Evolutionary conservation across 495 filamentous ascomycete genomes (phyloP).

Genomic region (Podospora appendiculata): DNA sequence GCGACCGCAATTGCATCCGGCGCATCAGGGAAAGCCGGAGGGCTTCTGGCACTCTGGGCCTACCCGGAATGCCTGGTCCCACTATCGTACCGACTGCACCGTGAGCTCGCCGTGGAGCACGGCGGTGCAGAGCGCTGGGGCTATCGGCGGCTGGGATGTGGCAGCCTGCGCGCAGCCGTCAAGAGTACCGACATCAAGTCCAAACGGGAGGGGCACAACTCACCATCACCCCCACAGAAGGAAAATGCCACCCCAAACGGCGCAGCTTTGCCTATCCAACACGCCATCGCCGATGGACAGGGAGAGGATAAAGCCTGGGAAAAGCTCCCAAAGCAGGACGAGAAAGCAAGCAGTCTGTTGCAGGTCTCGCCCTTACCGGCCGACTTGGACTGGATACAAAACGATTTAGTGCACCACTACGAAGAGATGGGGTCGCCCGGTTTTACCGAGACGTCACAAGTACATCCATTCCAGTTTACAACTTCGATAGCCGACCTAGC

Average conservation of each 20-base stretch:
- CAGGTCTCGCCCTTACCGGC: slow-evolving; percentile 57
- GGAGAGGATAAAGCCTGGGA: slow-evolving; percentile 33
- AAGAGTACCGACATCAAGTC: slow-evolving; percentile 26
- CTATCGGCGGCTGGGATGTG: slow-evolving; percentile 72
- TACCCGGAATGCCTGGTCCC: slow-evolving; percentile 82
- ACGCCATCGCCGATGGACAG: slow-evolving; percentile 6
- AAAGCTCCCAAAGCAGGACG: slow-evolving; percentile 66
- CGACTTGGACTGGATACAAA: slow-evolving; percentile 82
- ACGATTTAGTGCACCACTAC: slow-evolving; percentile 58
- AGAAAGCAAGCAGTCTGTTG: slow-evolving; percentile 50
- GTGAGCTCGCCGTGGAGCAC: slow-evolving; percentile 78
- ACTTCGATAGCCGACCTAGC: slow-evolving; percentile 79
- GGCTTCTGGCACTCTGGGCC: slow-evolving; percentile 85
- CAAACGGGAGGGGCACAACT: not conserved
- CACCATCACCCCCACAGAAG: not conserved
- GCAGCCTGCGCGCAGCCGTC: slow-evolving; percentile 58
- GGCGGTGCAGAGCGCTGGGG: slow-evolving; percentile 78
- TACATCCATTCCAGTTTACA: slow-evolving; percentile 91
- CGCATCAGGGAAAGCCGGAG: slow-evolving; percentile 92
- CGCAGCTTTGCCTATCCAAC: slow-evolving; percentile 18
- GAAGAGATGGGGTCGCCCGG: slow-evolving; percentile 74
- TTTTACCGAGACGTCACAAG: slow-evolving; percentile 68
- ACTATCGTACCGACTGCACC: slow-evolving; percentile 77
- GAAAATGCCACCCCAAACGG: not conserved
- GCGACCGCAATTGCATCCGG: slow-evolving; percentile 81